Evolutionary conservation across 2,329 filamentous ascomycete species (phyloP), one percentile per base, ranked within the genome.

Genomic region (Alternaria sp.): DNA sequence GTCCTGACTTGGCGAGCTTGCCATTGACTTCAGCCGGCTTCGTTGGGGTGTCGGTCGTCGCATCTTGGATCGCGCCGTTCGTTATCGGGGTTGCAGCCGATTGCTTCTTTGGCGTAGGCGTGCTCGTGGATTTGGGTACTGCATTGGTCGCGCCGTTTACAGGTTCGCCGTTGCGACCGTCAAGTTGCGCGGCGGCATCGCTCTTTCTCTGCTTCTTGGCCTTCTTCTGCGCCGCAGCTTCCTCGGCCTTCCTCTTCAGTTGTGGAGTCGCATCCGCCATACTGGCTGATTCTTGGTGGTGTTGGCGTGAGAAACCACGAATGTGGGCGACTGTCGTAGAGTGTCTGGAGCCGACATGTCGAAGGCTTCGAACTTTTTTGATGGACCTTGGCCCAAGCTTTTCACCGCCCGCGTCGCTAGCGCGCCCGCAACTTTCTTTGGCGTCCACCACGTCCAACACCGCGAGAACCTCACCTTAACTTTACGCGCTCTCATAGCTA

Each of bases 391-490:
- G 74, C 66, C 73, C 73, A 65, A 77, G 76, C 69, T 72, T 66
- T 67, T 74, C 70, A 77, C 73, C 76, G 75, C 74, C 74, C 66
- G 69, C 66, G 59, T 65, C 55, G 59, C 69, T 74, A 74, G 70
- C 72, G 68, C 65, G 59, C 56, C 56, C 58, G 52, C 65, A 69
- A 77, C 74, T 77, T 79, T 78, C 75, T 79, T 79, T 75, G 28
- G 54, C 65, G 67, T 69, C 58, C 28, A 64, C 67, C 55, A 67
- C 59, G 61, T 64, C 62, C 44, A 64, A 62, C 63, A 60, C 63
- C 52, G 45, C 62, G 52, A 59, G 65, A 61, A 54, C 52, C 54
- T 51, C 28, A 52, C 54, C 36, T 51, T 54, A 40, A 25, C 49
- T 43, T 55, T 49, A 25, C 45, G 56, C 44, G 47, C 45, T 21